Evolutionary conservation across 371 early-diverging fungal species (phyloP), one percentile per base, ranked within the genome.

Genomic region (Dinochytrium kinnereticum): DNA sequence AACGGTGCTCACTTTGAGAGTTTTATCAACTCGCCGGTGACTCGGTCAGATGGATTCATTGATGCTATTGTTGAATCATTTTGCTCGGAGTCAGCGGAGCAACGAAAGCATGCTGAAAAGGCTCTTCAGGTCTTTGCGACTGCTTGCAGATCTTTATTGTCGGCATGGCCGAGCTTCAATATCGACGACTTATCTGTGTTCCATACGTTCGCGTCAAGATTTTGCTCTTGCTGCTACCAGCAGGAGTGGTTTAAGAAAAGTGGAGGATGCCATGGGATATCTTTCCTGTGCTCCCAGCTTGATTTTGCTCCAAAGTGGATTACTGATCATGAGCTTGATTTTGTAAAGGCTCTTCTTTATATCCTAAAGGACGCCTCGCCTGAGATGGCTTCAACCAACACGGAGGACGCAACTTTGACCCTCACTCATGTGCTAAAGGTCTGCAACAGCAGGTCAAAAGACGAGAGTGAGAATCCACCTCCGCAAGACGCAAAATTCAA

Each of bases 311-410:
- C 86, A 2, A 83, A 87, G 34, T 99, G 98, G 98, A 89, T 98
- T 86, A 82, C 94, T 13, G 93, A 92, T 34, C 96, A 95, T 79
- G 93, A 96, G 68, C 83, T 96, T 1, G 97, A 96, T 61, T 95
- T 98, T 72, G 93, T 94, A 72, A 93, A 93, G 69, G 92, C 97
- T 0, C 79, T 99, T 31, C 80, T 99, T 3, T 98, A 93, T 76
- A 93, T 97, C 1, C 88, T 98, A 15, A 98, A 99, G 82, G 98
- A 96, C 77, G 88, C 91, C 36, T 89, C 94, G 2, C 87, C 94
- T 1, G 93, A 94, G 70, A 88, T 94, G 83, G 90, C 92, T 10
- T 89, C 90, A 37, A 86, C 88, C 5, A 91, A 92, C 73, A 88
- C 91, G 0, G 91, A 91, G 26, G 91, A 91, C 61, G 94, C 95